Evolutionary conservation across 2,329 filamentous ascomycete species (phyloP), one percentile per base, ranked within the genome.

Genomic region (Pyrenochaeta sp.): DNA sequence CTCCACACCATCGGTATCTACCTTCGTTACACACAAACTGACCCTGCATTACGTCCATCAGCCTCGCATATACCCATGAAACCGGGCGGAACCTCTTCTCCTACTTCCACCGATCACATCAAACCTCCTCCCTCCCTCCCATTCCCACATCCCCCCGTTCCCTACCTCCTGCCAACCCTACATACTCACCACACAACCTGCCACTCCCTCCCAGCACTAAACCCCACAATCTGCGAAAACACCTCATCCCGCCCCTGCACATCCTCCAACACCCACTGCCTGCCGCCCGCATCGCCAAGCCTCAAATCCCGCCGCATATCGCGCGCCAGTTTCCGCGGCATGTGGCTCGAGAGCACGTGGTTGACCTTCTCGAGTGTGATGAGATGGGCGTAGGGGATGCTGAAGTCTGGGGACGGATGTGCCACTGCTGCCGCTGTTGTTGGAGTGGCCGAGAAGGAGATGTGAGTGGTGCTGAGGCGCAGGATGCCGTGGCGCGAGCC

Each of bases 171-270:
- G n/a, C n/a, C n/a, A n/a, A n/a, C n/a, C n/a, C n/a, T n/a, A n/a
- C n/a, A n/a, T n/a, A n/a, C n/a, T 18, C 49, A 67, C 63, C 63
- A 67, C 28, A 58, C 48, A 15, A 68, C 58, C 54, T 68, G 65
- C 64, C 65, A 69, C 2, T 15, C 23, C n/a, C 45, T 41, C 18
- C 48, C n/a, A n/a, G n/a, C 34, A 35, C 61, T 63, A 23, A 63
- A 68, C 11, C 65, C 66, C 9, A 68, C 38, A 35, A 69, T 58
- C 49, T 68, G 66, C 2, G 51, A 52, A 40, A 68, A 68, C 3
- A 52, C 64, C 46, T 67, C 51, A 32, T 69, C 53, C 7, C 66
- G 58, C 26, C 43, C 35, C 6, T 61, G 48, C 45, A 69, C 38
- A 31, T 60, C 45, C 15, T 42, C 44, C 13, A 67, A 19, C 14